These are phyloP conservation scores for Trichoderma simmonsii DNA, from an alignment of 2,329 filamentous ascomycete genomes.

Conservation along the genomic window DNA sequence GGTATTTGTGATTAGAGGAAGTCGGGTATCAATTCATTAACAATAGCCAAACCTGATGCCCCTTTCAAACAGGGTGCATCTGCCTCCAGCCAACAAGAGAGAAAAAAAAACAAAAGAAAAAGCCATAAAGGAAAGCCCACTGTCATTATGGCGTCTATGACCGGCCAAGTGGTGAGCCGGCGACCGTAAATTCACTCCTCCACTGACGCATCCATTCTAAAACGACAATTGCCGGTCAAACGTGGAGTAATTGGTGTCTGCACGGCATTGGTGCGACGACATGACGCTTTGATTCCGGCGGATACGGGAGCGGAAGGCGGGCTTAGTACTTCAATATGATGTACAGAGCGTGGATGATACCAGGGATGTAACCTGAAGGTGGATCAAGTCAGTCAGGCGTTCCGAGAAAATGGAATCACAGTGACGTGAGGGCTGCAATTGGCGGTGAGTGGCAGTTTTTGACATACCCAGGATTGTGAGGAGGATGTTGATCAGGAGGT, in stretches of 20 bases:
- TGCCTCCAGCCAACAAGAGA: slow-evolving; percentile 12
- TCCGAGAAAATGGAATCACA: neutral
- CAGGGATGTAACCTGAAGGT: slow-evolving; percentile 60
- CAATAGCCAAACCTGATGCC: slow-evolving; percentile 19
- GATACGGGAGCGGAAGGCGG: neutral
- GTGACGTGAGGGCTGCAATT: neutral
- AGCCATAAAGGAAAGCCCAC: slow-evolving; percentile 10
- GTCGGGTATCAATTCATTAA: slow-evolving; percentile 21
- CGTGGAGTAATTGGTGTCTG: neutral
- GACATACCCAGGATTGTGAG: slow-evolving; percentile 67
- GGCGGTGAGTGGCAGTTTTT: neutral
- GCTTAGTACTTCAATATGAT: slow-evolving; percentile 84
- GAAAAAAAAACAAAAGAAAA: neutral
- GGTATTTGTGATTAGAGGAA: slow-evolving; percentile 14
- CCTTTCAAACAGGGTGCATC: slow-evolving; percentile 6
- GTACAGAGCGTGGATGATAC: slow-evolving; percentile 92
- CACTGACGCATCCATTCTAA: neutral
- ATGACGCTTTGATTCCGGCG: slow-evolving; percentile 4
- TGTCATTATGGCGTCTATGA: slow-evolving; percentile 11
- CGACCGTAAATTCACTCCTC: neutral
- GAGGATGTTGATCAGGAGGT: slow-evolving; percentile 90
- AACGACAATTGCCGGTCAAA: slow-evolving; percentile 1
- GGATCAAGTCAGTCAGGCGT: slow-evolving; percentile 18
- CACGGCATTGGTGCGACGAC: neutral
- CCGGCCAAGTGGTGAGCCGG: slow-evolving; percentile 3